Percentiles rank a stretch among this genome's conserved stretches.
phyloP scores from a whole-genome alignment of 2,329 filamentous ascomycete genomes.

The Scytalidium lignicola region DNA sequence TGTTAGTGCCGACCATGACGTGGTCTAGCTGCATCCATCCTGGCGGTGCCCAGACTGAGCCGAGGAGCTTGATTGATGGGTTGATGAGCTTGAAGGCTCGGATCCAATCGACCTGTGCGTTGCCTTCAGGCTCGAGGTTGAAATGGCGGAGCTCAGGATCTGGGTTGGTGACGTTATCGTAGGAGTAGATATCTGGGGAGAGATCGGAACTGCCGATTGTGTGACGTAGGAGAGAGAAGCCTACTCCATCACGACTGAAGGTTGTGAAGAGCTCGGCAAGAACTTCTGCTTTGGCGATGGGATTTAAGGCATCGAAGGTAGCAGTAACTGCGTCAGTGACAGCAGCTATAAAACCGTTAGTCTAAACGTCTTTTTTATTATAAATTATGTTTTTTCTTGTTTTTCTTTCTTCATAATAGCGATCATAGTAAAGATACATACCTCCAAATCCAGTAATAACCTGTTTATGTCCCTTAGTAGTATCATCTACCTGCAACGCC shows the following conservation, averaged over 20 bases:
- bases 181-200: slow-evolving; percentile 33
- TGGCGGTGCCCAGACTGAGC: slow-evolving; percentile 35
- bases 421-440: background rate
- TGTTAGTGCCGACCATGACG: slow-evolving; percentile 29
- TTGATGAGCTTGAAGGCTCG: slow-evolving; percentile 31
- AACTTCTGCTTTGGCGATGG: slow-evolving; percentile 8
- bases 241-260: slow-evolving; percentile 31
- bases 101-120: slow-evolving; percentile 33
- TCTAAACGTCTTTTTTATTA: background rate
- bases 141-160: slow-evolving; percentile 29
- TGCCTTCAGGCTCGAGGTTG: slow-evolving; percentile 33
- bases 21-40: slow-evolving; percentile 36
- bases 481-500: slow-evolving; percentile 35
- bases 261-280: slow-evolving; percentile 30
- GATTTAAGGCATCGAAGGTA: slow-evolving; percentile 31
- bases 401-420: no score
- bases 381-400: background rate
- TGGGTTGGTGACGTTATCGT: slow-evolving; percentile 29
- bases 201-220: slow-evolving; percentile 36
- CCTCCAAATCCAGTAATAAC: slow-evolving; percentile 35
- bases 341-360: slow-evolving; percentile 18
- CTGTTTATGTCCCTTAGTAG: slow-evolving; percentile 33
- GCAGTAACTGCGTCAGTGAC: slow-evolving; percentile 38
- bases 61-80: slow-evolving; percentile 31
- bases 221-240: slow-evolving; percentile 36